Percentiles rank a stretch among this genome's conserved stretches.
phyloP scores from a whole-genome alignment of 352 stramenopile genomes.

The Pythium phragmiticola region DNA sequence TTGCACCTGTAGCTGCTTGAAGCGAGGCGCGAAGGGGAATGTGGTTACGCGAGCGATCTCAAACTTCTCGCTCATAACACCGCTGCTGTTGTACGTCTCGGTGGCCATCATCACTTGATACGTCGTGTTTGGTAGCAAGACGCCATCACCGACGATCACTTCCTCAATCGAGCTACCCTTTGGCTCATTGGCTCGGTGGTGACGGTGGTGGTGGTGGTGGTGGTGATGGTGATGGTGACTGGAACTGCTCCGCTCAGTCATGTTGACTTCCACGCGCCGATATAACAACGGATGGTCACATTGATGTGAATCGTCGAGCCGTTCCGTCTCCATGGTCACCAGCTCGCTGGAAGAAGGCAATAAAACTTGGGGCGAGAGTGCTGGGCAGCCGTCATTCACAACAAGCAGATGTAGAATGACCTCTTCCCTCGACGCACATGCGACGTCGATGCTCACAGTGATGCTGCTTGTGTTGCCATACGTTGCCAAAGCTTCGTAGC shows the following conservation, averaged over 20 bases:
- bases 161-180: slow-evolving; percentile 26
- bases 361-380: slow-evolving; percentile 19
- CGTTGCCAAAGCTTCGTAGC: slow-evolving; percentile 43
- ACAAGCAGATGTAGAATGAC: slow-evolving; percentile 58
- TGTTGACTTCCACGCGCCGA: slow-evolving; percentile 31
- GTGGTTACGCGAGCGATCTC: slow-evolving; percentile 41
- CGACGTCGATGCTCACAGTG: slow-evolving; percentile 57
- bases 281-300: slow-evolving; percentile 30
- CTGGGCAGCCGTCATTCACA: slow-evolving; percentile 35
- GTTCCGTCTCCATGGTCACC: not conserved
- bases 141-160: not conserved
- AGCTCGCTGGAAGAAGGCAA: not conserved
- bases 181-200: not conserved
- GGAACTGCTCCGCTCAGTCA: slow-evolving; percentile 11
- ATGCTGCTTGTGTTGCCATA: slow-evolving; percentile 55
- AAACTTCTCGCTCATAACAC: slow-evolving; percentile 59
- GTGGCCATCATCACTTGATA: slow-evolving; percentile 32
- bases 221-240: slow-evolving; percentile 13
- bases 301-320: not conserved
- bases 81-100: slow-evolving; percentile 28
- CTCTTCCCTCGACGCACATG: slow-evolving; percentile 44
- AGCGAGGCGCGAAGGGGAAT: slow-evolving; percentile 39
- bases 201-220: slow-evolving; percentile 12
- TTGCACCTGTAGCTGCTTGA: slow-evolving; percentile 41
- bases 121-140: slow-evolving; percentile 29